Base-by-base conservation (phyloP, 805 yeast genomes). In the Saturnispora hagleri region DNA sequence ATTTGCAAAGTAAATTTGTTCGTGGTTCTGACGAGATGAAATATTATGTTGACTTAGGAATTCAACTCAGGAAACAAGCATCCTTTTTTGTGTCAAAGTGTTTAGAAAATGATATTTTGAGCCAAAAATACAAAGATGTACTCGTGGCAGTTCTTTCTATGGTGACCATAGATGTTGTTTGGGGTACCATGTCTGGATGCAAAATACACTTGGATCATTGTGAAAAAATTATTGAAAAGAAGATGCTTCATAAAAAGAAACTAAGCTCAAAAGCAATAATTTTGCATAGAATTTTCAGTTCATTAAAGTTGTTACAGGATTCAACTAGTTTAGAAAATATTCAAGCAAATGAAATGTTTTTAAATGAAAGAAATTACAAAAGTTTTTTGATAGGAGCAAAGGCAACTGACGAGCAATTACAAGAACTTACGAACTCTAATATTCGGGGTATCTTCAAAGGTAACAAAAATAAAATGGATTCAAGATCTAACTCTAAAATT, bases 171-270 rank as follows among this genome's bases (percentile, higher is more conserved):
- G 96, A 89, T 68, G 82, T 87, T 48, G 90, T 87, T 15, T 85
- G 95, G 88, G 96, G 96, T 3, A 81, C 91, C 1, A 86, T 86
- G 90, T 82, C 85, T 51, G 93, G 86, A 58, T 87, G 95, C 61
- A 81, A 80, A 56, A 76, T 81, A 53, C 87, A 87, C 67, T 72
- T 89, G 50, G 77, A 80, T 51, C 80, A 89, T 59, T 86, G 95
- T 69, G 91, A 87, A 55, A 77, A 76, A 51, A 82, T 86, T 52
- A 83, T 89, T 26, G 77, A 79, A 34, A 76, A 80, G 57, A 80
- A 91, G 60, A 82, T 84, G 82, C 70, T 70, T 43, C 74, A 72
- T 50, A 79, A 89, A 62, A 79, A 82, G 58, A 79, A 77, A 55
- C 66, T 88, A 22, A 82, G 90, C 0, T 74, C 86, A 20, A 88